Conservation (phyloP, 2,329 filamentous ascomycete genomes). For the Colletotrichum camelliae region DNA sequence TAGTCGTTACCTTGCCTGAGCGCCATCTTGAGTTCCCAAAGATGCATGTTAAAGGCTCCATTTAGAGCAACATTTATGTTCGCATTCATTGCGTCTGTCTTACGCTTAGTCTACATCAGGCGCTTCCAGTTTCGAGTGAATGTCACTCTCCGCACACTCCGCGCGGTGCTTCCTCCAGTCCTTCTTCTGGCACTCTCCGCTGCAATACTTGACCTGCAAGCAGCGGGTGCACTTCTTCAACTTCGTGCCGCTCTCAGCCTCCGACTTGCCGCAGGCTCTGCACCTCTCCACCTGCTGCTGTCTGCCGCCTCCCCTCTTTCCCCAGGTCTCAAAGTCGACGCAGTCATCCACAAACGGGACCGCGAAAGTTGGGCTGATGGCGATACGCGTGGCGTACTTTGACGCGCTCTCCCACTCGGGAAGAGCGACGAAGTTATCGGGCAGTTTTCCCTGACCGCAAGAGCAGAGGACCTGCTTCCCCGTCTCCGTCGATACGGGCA, state of each 20-base stretch:
- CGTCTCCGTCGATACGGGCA: constrained; percentile 43
- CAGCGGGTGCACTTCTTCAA: constrained; percentile 54
- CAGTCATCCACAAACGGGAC: constrained; percentile 47
- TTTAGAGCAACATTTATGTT: too few relatives aligned
- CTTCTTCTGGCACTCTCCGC: constrained; percentile 54
- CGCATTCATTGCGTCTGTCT: too few relatives aligned
- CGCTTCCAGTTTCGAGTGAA: neutral
- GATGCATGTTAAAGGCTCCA: too few relatives aligned
- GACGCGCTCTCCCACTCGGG: constrained; percentile 49
- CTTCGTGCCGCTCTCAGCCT: constrained; percentile 29
- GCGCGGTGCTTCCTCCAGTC: constrained; percentile 59
- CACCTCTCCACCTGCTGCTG: constrained; percentile 32
- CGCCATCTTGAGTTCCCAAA: too few relatives aligned
- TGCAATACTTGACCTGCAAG: constrained; percentile 53
- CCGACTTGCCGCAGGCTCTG: constrained; percentile 39
- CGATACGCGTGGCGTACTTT: constrained; percentile 56
- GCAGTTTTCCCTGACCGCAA: constrained; percentile 50
- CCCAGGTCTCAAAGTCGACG: constrained; percentile 27
- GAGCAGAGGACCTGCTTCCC: constrained; percentile 46
- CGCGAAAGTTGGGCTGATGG: constrained; percentile 61
- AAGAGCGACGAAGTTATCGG: constrained; percentile 41
- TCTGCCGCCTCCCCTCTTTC: neutral
- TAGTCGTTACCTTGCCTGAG: fast-evolving
- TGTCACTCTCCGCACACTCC: constrained; percentile 36
- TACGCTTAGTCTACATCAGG: neutral